Evolutionary conservation across 2,329 filamentous ascomycete species (phyloP), one percentile per base, ranked within the genome.

Genomic region (Alternaria triticimaculans): DNA sequence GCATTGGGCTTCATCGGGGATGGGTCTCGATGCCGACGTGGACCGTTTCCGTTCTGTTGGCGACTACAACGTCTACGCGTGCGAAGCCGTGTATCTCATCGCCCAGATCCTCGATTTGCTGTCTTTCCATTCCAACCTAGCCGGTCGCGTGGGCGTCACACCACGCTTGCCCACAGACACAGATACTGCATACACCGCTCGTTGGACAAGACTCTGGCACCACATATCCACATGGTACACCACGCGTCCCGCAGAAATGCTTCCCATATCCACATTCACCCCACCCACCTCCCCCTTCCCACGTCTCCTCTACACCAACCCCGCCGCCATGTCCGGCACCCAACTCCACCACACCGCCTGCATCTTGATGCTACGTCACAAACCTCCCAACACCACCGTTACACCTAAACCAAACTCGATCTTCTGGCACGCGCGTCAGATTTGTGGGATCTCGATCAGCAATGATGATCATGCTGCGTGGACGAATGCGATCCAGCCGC

Each of bases 21-120:
- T 79, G 21, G 74, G 79, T 11, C 67, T 80, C 12, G 76, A 80
- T 18, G 71, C 77, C 6, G 78, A 80, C 18, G 80, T 81, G 5
- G 73, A 46, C 67, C 84, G 59, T 80, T 84, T 68, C 72, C 74
- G 50, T 75, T 80, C 15, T 68, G 72, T 5, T 68, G 74, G 5
- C 76, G 77, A 44, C 80, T 84, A 6, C 28, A 87, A 89, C 66
- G 87, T 86, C 82, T 84, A 87, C 64, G 87, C 87, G 30, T 89
- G 89, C 67, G 87, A 86, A 66, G 82, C 87, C 8, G 86, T 89
- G 3, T 89, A 86, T 65, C 80, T 89, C 2, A 85, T 82, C 55
- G 84, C 86, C 5, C 82, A 82, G 60, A 82, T 83, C 2, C 70
- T 80, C 6, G 75, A 79, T 12, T 59, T 79, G 2, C 70, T 79